A percentile compares a stretch with the other conserved stretches of the same genome.
Evolutionary conservation across 768 basidiomycete species (phyloP).

Genomic region (Xanthoconium purpureum): DNA sequence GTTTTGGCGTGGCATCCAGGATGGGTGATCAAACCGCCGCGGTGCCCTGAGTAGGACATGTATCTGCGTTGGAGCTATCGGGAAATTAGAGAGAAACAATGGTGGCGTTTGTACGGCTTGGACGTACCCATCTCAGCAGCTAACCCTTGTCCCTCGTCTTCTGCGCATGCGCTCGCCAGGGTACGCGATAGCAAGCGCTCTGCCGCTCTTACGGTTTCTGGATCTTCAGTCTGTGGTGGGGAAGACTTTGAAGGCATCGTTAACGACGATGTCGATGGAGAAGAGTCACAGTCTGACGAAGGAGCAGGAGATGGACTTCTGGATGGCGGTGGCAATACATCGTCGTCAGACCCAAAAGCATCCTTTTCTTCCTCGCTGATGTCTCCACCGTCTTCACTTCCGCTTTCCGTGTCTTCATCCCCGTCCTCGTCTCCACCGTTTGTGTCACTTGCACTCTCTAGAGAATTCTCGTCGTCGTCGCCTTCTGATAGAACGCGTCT

Average conservation of each 20-base stretch:
- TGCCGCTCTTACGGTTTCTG: slow-evolving; percentile 33
- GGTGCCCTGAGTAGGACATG: slow-evolving; percentile 48
- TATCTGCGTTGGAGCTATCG: slow-evolving; percentile 44
- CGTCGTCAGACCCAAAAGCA: slow-evolving; percentile 5
- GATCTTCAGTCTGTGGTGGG: slow-evolving; percentile 28
- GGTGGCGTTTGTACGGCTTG: not conserved
- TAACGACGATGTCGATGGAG: slow-evolving; percentile 24
- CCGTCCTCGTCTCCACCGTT: slow-evolving; percentile 6
- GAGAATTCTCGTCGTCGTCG: not conserved
- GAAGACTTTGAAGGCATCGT: not conserved
- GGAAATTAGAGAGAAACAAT: not conserved
- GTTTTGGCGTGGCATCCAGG: slow-evolving; percentile 48
- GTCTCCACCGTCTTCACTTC: not conserved
- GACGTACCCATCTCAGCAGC: slow-evolving; percentile 40
- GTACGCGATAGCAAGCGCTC: slow-evolving; percentile 45
- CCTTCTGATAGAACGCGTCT: not conserved
- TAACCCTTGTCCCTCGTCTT: slow-evolving; percentile 38
- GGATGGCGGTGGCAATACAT: slow-evolving; percentile 17
- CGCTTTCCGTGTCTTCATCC: slow-evolving; percentile 5
- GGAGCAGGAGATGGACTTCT: slow-evolving; percentile 25
- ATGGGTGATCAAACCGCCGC: slow-evolving; percentile 44
- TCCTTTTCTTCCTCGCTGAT: slow-evolving; percentile 11
- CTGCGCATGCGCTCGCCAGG: slow-evolving; percentile 42
- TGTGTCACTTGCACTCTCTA: not conserved
- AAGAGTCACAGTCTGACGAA: slow-evolving; percentile 20